A percentile compares a stretch with the other conserved stretches of the same genome.
phyloP scores from a whole-genome alignment of 768 basidiomycete species.

The Trametes gibbosa region DNA sequence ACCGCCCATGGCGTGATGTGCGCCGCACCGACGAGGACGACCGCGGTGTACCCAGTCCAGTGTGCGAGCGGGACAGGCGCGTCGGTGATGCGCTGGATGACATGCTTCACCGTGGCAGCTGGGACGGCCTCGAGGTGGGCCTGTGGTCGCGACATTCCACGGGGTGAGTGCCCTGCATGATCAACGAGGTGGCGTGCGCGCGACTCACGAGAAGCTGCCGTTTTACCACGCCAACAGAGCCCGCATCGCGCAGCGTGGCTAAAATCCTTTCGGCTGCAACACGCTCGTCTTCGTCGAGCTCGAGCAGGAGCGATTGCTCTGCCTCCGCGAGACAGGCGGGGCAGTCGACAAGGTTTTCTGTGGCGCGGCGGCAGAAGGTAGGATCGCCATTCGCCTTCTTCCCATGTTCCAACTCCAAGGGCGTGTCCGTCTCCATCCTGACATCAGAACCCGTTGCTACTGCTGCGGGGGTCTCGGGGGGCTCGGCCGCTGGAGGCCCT shows the following conservation, averaged over 20 bases:
- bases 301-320: background rate
- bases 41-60: slow-evolving; percentile 61
- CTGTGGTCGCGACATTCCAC: too few species aligned
- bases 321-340: slow-evolving; percentile 22
- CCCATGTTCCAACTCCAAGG: slow-evolving; percentile 17
- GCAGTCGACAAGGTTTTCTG: slow-evolving; percentile 24
- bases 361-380: slow-evolving; percentile 20
- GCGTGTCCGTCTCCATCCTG: background rate
- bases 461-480: slow-evolving; percentile 7
- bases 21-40: slow-evolving; percentile 55
- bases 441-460: background rate
- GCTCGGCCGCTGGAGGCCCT: background rate
- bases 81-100: slow-evolving; percentile 44
- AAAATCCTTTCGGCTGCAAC: slow-evolving; percentile 6
- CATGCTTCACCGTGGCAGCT: slow-evolving; percentile 23
- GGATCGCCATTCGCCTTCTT: slow-evolving; percentile 12
- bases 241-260: slow-evolving; percentile 12
- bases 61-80: slow-evolving; percentile 54
- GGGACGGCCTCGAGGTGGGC: background rate
- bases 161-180: background rate
- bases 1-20: slow-evolving; percentile 58
- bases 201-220: slow-evolving; percentile 32
- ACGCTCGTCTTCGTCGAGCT: background rate
- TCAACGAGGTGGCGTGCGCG: background rate
- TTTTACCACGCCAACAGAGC: slow-evolving; percentile 30